Conservation (phyloP, 306 rosid species). For the Rosa chinensis region DNA sequence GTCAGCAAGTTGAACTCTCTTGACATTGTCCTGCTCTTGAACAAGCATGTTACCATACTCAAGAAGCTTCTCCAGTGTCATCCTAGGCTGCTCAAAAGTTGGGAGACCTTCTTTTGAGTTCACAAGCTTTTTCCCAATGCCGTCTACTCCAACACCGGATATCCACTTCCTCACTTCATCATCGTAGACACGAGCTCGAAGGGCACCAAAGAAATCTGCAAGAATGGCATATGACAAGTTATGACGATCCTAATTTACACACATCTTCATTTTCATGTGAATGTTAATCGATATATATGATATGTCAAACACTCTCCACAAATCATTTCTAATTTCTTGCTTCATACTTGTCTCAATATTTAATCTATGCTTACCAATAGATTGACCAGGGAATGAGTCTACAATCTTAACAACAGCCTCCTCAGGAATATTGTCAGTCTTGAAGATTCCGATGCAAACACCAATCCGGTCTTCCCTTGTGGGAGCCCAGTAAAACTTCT, state of each 20-base stretch:
- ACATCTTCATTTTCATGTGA: not conserved
- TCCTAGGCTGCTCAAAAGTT: slow-evolving; percentile 53
- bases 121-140: slow-evolving; percentile 52
- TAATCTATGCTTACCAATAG: slow-evolving; percentile 41
- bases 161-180: slow-evolving; percentile 64
- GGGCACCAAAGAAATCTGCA: slow-evolving; percentile 58
- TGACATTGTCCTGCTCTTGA: slow-evolving; percentile 53
- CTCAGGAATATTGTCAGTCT: slow-evolving; percentile 33
- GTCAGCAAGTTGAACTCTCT: slow-evolving; percentile 54
- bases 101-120: slow-evolving; percentile 58
- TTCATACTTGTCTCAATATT: not conserved
- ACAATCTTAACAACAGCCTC: slow-evolving; percentile 51
- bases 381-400: slow-evolving; percentile 58
- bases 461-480: slow-evolving; percentile 57
- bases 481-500: slow-evolving; percentile 63
- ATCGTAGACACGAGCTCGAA: slow-evolving; percentile 53
- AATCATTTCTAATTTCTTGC: not conserved
- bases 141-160: slow-evolving; percentile 41
- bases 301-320: not conserved
- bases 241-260: not conserved
- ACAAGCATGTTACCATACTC: slow-evolving; percentile 53
- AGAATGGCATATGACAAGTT: not conserved
- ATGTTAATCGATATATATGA: not conserved
- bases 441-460: slow-evolving; percentile 52
- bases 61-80: slow-evolving; percentile 53